These are phyloP conservation scores for Coelastrella sp. DNA, from an alignment of 139 green algal species.

Conservation along the genomic window DNA sequence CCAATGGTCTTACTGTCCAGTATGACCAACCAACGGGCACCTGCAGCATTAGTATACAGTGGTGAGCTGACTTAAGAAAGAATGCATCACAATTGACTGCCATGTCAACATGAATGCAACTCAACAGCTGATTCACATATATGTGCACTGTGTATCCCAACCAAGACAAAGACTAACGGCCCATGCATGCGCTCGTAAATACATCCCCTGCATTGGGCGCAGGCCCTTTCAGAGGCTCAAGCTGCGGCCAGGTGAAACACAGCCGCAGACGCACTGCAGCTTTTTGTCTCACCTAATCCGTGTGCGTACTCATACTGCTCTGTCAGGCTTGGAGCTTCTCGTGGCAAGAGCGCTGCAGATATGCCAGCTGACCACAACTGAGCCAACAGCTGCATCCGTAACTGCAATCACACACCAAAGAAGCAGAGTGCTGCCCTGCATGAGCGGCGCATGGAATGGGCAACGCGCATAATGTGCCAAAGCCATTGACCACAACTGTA, in stretches of 20 bases:
- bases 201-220: too few species aligned
- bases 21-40: slow-evolving; percentile 84
- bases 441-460: too few species aligned
- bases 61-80: too few species aligned
- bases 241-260: not conserved
- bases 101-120: not conserved
- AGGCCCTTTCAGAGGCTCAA: not conserved
- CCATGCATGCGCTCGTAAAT: too few species aligned
- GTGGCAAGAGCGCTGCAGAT: slow-evolving; percentile 73
- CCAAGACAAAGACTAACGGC: too few species aligned
- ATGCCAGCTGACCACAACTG: slow-evolving; percentile 80
- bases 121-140: not conserved
- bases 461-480: too few species aligned
- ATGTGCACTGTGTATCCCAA: too few species aligned
- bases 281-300: slow-evolving; percentile 28
- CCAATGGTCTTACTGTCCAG: slow-evolving; percentile 52
- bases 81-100: not conserved
- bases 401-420: not conserved
- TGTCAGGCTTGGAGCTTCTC: slow-evolving; percentile 66
- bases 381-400: slow-evolving; percentile 71
- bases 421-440: not conserved
- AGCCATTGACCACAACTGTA: too few species aligned
- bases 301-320: slow-evolving; percentile 87
- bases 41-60: slow-evolving; percentile 63
- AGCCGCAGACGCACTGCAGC: not conserved